These are phyloP conservation scores for Paramecium biaurelia DNA, from an alignment of 73 alveolate genomes.

Conservation along the genomic window DNA sequence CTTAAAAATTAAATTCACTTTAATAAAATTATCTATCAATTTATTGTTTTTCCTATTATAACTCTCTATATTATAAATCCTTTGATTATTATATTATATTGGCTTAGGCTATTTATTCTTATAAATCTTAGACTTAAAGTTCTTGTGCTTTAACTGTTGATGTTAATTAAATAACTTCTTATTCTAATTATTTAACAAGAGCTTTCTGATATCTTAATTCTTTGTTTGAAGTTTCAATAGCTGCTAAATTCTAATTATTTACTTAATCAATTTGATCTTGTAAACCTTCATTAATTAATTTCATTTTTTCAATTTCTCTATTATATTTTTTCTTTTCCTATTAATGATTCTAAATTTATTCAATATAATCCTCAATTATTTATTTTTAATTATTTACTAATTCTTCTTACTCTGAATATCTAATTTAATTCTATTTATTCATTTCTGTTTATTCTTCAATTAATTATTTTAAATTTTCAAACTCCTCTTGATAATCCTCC, in stretches of 20 bases:
- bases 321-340: background rate
- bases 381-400: background rate
- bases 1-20: background rate
- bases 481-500: conserved; percentile 41
- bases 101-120: background rate
- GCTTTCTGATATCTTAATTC: conserved; percentile 16
- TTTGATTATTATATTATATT: background rate
- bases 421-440: background rate
- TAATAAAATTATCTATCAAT: background rate
- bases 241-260: background rate
- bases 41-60: background rate
- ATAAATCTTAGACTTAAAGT: conserved; percentile 6
- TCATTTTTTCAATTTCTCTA: conserved; percentile 24
- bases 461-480: background rate
- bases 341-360: background rate
- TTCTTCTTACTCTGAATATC: background rate
- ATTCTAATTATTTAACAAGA: conserved; percentile 26
- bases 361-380: conserved; percentile 44
- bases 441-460: background rate
- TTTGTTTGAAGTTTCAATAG: background rate
- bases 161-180: background rate
- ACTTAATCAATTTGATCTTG: background rate
- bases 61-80: background rate
- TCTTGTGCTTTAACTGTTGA: conserved; percentile 29
- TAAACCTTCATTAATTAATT: background rate